Conservation (phyloP, 1,284 basidiomycete genomes). For the Chiua sp. region DNA sequence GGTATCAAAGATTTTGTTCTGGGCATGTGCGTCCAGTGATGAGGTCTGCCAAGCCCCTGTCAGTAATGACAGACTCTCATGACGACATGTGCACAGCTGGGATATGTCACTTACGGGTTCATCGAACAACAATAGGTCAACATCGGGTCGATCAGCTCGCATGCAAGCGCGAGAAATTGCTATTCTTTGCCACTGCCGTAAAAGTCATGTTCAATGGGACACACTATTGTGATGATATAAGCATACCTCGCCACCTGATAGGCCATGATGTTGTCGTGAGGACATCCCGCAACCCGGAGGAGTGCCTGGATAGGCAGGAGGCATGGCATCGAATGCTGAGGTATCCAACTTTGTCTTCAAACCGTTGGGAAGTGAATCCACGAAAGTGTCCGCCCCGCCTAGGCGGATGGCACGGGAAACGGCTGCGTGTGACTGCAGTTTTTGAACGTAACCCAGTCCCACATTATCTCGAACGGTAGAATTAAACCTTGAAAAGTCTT, state of each 20-base stretch:
- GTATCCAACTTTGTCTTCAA: conserved; percentile 69
- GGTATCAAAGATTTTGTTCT: conserved; percentile 78
- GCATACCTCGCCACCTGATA: conserved; percentile 78
- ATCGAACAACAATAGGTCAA: conserved; percentile 82
- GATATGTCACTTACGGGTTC: conserved; percentile 61
- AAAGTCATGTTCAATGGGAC: conserved; percentile 14
- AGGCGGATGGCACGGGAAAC: conserved; percentile 66
- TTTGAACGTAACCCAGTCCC: conserved; percentile 72
- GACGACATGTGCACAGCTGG: conserved; percentile 21
- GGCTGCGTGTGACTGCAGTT: conserved; percentile 54
- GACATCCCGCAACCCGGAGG: conserved; percentile 27
- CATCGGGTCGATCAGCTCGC: conserved; percentile 73
- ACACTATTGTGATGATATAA: conserved; percentile 23
- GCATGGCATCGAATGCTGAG: conserved; percentile 58
- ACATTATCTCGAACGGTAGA: conserved; percentile 78
- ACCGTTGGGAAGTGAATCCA: conserved; percentile 67
- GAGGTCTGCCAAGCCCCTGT: conserved; percentile 59
- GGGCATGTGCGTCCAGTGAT: conserved; percentile 80
- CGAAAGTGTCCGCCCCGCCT: conserved; percentile 67
- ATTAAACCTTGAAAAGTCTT: conserved; percentile 81
- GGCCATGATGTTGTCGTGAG: conserved; percentile 56
- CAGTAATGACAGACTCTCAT: conserved; percentile 3
- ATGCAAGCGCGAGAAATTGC: conserved; percentile 86
- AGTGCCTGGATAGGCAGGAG: conserved; percentile 40
- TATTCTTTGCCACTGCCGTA: conserved; percentile 80